Evolutionary conservation across 2,329 filamentous ascomycete genomes (phyloP), one percentile per base, ranked within the genome.

Genomic region (Penicillium sp.): DNA sequence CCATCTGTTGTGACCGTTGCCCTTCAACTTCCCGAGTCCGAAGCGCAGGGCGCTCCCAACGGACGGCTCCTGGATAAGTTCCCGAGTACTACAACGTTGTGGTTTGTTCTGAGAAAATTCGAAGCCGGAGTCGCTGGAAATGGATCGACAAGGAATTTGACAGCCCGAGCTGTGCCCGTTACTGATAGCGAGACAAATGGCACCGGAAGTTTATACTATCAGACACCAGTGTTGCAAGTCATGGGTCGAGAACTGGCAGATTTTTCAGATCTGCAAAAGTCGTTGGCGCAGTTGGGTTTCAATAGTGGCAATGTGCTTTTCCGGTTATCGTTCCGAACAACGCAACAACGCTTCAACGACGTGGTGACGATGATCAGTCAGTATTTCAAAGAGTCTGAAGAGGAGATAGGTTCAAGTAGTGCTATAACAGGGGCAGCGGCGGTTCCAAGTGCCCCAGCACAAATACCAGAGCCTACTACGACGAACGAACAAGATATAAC

Each of bases 21-120:
- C n/a, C 78, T 99, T 12, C 90, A 96, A 68, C 78, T 97, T 26
- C 90, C 91, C 3, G 81, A 86, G 35, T 83, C 86, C 21, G 88
- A 94, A 68, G 84, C 82, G 20, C 78, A 77, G 46, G 78, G 81
- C 49, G 79, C 82, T 20, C 81, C 85, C 1, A 84, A 83, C 62
- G 84, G 85, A 23, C 85, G 91, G 28, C 74, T 96, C 42, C 84
- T 86, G 56, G 87, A 94, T 69, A 96, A 94, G 68, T 91, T 97
- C 60, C 86, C 92, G 1, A 96, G 89, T 71, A 88, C 90, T 62
- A 90, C 90, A 35, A 90, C 91, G 18, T 71, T 99, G 72, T 99
- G 94, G 94, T 83, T 91, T 63, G 80, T 97, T 26, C 71, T 99
- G 56, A 87, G 94, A 59, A 90, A 94, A 68, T 96, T 97, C 63